Evolutionary conservation across 1,284 basidiomycete species (phyloP).

Genomic region (Phellinidium pouzarii): DNA sequence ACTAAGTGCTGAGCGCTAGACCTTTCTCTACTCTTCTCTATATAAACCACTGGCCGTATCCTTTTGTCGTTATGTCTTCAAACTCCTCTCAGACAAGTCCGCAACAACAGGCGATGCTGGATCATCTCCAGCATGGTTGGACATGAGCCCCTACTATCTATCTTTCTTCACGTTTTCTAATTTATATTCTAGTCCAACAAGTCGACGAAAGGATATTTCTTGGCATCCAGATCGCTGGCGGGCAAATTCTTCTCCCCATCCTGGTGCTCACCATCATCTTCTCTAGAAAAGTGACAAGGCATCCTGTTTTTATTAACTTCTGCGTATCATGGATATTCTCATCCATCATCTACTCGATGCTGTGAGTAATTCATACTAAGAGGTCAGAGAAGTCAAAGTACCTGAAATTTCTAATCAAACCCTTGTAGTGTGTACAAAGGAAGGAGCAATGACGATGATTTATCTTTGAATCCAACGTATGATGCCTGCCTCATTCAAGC

Average conservation of each 20-base stretch:
- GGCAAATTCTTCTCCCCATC: conserved; percentile 18
- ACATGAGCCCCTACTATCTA: neutral
- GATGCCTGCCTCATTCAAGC: conserved; percentile 17
- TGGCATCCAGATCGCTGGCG: conserved; percentile 19
- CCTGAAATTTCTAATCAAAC: neutral
- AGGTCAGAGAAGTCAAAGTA: too few species aligned
- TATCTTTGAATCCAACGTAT: conserved; percentile 14
- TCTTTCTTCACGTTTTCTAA: neutral
- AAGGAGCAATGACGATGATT: conserved; percentile 7
- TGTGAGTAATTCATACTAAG: conserved; percentile 8
- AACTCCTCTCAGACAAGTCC: neutral
- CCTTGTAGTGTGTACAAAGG: conserved; percentile 16
- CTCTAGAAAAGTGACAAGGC: conserved; percentile 12
- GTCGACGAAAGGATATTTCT: conserved; percentile 16
- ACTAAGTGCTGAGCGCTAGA: neutral
- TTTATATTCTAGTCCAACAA: conserved; percentile 12
- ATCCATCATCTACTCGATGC: conserved; percentile 17
- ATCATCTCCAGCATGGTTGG: neutral
- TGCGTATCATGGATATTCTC: conserved; percentile 19
- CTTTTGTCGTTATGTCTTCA: neutral
- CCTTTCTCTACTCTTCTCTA: neutral
- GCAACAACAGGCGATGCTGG: neutral
- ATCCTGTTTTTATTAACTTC: conserved; percentile 19
- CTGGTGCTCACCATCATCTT: conserved; percentile 19
- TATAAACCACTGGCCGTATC: neutral